Conservation (phyloP, 768 basidiomycete species). For the Mycena floridula region DNA sequence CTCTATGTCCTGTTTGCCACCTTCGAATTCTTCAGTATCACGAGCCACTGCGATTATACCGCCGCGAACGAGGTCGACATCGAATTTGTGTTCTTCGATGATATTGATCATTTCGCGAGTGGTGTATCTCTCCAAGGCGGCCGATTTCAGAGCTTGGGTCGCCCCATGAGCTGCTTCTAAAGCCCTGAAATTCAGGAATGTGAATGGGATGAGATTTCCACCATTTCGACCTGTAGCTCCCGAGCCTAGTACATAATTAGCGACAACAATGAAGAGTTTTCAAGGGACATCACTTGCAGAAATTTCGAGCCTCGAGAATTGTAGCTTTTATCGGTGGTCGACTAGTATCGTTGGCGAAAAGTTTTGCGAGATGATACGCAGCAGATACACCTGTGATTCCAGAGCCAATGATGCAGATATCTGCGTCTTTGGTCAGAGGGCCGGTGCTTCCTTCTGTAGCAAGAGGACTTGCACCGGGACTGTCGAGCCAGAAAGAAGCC, state of each 20-base stretch:
- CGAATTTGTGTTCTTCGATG: slow-evolving; percentile 35
- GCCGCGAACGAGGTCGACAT: slow-evolving; percentile 59
- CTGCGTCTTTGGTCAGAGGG: slow-evolving; percentile 49
- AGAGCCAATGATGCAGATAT: slow-evolving; percentile 75
- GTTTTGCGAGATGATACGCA: slow-evolving; percentile 63
- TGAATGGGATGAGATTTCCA: slow-evolving; percentile 62
- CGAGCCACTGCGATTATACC: slow-evolving; percentile 46
- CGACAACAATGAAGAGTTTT: not conserved
- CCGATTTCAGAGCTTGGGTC: slow-evolving; percentile 48
- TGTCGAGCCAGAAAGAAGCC: slow-evolving; percentile 67
- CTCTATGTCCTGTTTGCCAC: slow-evolving; percentile 37
- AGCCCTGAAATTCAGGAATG: slow-evolving; percentile 35
- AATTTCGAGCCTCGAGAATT: slow-evolving; percentile 79
- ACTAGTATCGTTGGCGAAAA: slow-evolving; percentile 13
- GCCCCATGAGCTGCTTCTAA: slow-evolving; percentile 35
- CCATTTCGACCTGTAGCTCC: slow-evolving; percentile 55
- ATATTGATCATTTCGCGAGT: slow-evolving; percentile 40
- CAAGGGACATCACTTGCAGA: slow-evolving; percentile 50
- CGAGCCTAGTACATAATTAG: not conserved
- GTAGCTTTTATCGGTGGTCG: slow-evolving; percentile 39
- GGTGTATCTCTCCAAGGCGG: slow-evolving; percentile 55
- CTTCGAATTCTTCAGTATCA: slow-evolving; percentile 35
- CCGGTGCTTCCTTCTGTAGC: slow-evolving; percentile 63
- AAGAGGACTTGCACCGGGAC: slow-evolving; percentile 57
- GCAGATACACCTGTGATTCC: slow-evolving; percentile 74